phyloP scores from a whole-genome alignment of 805 yeast genomes.

The Blastobotrys muscicola region DNA sequence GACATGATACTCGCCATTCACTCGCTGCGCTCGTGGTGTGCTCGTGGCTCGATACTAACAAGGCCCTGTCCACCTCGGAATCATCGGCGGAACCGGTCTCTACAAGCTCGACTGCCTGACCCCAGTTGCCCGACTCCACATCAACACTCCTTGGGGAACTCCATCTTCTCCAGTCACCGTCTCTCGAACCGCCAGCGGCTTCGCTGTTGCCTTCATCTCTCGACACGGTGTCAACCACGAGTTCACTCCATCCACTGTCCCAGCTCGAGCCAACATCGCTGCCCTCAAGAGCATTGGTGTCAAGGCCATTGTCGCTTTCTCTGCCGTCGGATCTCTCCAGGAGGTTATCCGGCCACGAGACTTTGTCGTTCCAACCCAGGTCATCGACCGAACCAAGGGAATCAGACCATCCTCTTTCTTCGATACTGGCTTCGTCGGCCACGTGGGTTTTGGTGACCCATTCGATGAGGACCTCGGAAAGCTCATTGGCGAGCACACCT shows the following conservation, averaged over 20 bases:
- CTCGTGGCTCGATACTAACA: too few relatives aligned
- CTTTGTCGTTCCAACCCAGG: conserved; percentile 92
- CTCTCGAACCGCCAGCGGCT: conserved; percentile 64
- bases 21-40: neutral
- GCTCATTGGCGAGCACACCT: conserved; percentile 50
- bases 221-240: conserved; percentile 92
- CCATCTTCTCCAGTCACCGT: conserved; percentile 93
- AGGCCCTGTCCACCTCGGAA: conserved; percentile 70
- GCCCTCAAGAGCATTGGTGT: conserved; percentile 86
- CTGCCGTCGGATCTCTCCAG: conserved; percentile 93
- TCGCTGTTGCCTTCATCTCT: conserved; percentile 87
- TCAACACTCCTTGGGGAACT: conserved; percentile 94
- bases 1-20: too few relatives aligned
- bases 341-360: conserved; percentile 87
- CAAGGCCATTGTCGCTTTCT: conserved; percentile 79
- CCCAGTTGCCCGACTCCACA: conserved; percentile 74
- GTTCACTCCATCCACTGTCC: conserved; percentile 84
- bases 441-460: conserved; percentile 96
- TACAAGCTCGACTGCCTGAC: conserved; percentile 73
- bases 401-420: conserved; percentile 83
- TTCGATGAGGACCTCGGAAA: conserved; percentile 68
- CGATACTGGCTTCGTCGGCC: conserved; percentile 91
- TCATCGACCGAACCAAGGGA: conserved; percentile 96
- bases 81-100: conserved; percentile 98
- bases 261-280: conserved; percentile 89